Conservation (phyloP, 306 rosid species). For the Gillenia trifoliata region DNA sequence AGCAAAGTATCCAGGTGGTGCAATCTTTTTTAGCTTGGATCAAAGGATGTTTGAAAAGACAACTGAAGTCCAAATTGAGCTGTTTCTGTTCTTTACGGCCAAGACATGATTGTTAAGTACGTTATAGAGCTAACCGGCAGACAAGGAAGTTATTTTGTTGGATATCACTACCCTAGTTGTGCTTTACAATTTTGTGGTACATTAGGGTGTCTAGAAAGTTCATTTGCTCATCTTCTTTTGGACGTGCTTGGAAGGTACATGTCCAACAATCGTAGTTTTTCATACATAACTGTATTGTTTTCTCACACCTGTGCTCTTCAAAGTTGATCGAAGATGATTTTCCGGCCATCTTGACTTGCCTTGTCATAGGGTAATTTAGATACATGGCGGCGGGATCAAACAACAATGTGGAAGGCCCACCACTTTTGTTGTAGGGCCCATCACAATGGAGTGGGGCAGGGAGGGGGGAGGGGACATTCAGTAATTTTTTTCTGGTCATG, state of each 20-base stretch:
- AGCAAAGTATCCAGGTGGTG: not conserved
- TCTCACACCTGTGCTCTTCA: not conserved
- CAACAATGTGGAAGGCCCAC: not conserved
- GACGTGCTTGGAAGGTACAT: not conserved
- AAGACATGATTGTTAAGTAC: not conserved
- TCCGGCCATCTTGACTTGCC: not conserved
- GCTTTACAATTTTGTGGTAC: not conserved
- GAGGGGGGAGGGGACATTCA: not conserved
- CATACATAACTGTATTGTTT: not conserved
- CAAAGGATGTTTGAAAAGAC: not conserved
- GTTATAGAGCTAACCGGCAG: not conserved
- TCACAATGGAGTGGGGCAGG: not conserved
- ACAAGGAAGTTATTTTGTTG: not conserved
- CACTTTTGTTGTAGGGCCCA: not conserved
- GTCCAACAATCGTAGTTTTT: not conserved
- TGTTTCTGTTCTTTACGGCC: not conserved
- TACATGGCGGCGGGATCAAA: not conserved
- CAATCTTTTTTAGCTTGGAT: not conserved
- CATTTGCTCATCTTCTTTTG: not conserved
- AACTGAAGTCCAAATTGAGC: not conserved
- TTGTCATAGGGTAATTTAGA: not conserved
- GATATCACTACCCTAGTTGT: not conserved
- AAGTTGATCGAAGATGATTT: not conserved
- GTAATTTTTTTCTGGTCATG: not conserved
- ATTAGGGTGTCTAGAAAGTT: constrained; percentile 2